Evolutionary conservation across 345 rosid species (phyloP), one percentile per base, ranked within the genome.

Genomic region (Euclidium syriacum): DNA sequence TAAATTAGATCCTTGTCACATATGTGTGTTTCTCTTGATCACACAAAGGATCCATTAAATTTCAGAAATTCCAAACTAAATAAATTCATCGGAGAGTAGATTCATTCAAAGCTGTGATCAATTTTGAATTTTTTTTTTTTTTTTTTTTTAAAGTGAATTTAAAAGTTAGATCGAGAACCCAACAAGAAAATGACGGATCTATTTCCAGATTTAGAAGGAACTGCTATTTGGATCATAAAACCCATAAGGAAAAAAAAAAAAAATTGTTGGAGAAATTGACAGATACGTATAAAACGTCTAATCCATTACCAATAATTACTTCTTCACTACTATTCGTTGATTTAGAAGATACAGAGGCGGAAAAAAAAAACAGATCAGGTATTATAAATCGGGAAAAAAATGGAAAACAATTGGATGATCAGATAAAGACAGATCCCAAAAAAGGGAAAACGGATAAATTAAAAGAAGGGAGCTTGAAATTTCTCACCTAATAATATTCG

Each of bases 351-450:
- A 52, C 15, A 62, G 29, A 58, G 35, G 52, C 18, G 12, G 3
- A 30, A 6, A 5, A 1, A 22, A 26, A 39, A 43, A n/a, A 30
- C 18, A 69, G 40, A 54, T 61, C 56, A 43, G 25, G 43, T 33
- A 29, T 25, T 18, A 50, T 23, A 18, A 52, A 52, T 43, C 67
- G 33, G 26, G 35, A 22, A 32, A 29, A 23, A 32, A 6, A 3
- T 5, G 3, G 14, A 44, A 6, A 59, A 51, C 0, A 51, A 6
- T 32, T 50, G 41, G 20, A 29, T 14, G 41, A 67, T 50, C 34
- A 52, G 73, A 69, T 17, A 69, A 42, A 69, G 68, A 44, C 26
- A 61, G 68, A 44, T 61, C 33, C 38, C 5, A n/a, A 2, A 22
- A 19, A 0, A 5, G 2, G 1, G 0, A 23, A 53, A 64, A 64